phyloP scores from a whole-genome alignment of 2,329 filamentous ascomycete genomes.

The Helotiales sp. region DNA sequence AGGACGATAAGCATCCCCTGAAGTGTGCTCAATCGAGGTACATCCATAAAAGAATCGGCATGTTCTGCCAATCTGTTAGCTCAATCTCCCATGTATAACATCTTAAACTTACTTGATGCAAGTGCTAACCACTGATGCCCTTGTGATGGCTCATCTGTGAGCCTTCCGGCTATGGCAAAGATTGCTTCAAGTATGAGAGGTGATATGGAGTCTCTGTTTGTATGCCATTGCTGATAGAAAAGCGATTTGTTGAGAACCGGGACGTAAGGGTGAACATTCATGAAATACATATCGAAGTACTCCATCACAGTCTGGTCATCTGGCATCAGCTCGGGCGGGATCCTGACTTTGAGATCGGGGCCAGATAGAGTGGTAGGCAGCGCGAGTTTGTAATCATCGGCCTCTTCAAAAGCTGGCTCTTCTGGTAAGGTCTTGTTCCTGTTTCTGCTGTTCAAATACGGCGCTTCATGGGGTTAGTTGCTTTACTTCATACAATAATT shows the following conservation, averaged over 20 bases:
- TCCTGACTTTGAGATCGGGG: conserved; percentile 79
- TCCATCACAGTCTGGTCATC: conserved; percentile 79
- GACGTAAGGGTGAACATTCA: conserved; percentile 88
- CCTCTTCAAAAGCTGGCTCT: conserved; percentile 69
- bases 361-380: conserved; percentile 71
- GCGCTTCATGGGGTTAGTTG: conserved; percentile 57
- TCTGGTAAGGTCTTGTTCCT: conserved; percentile 55
- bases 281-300: conserved; percentile 91
- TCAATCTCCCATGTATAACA: neutral
- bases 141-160: conserved; percentile 82
- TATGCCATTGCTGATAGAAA: conserved; percentile 90
- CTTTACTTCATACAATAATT: conserved; percentile 8
- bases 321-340: conserved; percentile 93
- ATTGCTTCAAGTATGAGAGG: conserved; percentile 88
- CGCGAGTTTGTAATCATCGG: conserved; percentile 73
- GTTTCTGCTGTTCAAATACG: conserved; percentile 75
- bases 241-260: conserved; percentile 83
- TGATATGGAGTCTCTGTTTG: conserved; percentile 81
- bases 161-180: conserved; percentile 84
- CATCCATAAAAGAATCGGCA: conserved; percentile 91
- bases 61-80: conserved; percentile 65
- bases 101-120: conserved; percentile 66
- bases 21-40: conserved; percentile 86
- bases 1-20: conserved; percentile 86
- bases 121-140: conserved; percentile 93